Base-by-base conservation (phyloP, 345 rosid genomes). In the Melaleuca quinquenervia region DNA sequence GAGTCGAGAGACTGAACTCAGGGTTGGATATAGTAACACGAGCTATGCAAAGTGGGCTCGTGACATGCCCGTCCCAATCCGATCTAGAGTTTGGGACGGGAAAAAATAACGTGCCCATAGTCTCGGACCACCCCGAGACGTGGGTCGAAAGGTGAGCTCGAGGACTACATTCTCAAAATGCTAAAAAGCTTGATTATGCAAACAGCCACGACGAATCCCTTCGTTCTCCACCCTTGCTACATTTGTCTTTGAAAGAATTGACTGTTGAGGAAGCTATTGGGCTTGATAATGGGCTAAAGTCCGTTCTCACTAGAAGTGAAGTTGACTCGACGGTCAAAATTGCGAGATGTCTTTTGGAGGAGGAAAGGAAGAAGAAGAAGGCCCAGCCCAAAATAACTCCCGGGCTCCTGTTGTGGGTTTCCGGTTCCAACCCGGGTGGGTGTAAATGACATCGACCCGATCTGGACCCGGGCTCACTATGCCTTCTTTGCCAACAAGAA, bases 401-500 rank as follows among this genome's bases (percentile, higher is more conserved):
- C 32, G 9, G 70, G 24, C n/a, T 11, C 58, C 26, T 0, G 58
- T 54, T 11, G 21, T 54, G n/a, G 1, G 70, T 58, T n/a, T 13
- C 62, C 62, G 62, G 62, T 2, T 27, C 62, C 1, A 14, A 56
- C 62, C 62, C 62, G 62, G 62, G 29, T 27, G 11, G 10, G 56
- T 9, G 24, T 9, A 21, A 16, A 21, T 21, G 56, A 53, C 56
- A 20, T 26, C 56, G 56, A 21, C 56, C 56, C 56, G 56, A 24
- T 53, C 10, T 26, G 24, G 56, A 53, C 26, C 56, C 56, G 56
- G 53, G 56, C 26, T 53, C 8, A 41, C 41, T 41, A 76, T 26
- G 78, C 82, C 86, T 53, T 76, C 87, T 85, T 85, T 44, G 51
- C 36, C 87, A 78, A 36, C 87, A 85, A 78, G 87, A 85, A 85